A percentile compares a stretch with the other conserved stretches of the same genome.
Conservation (phyloP, 78 protist species). For the Dictyostelium firmibasis region DNA sequence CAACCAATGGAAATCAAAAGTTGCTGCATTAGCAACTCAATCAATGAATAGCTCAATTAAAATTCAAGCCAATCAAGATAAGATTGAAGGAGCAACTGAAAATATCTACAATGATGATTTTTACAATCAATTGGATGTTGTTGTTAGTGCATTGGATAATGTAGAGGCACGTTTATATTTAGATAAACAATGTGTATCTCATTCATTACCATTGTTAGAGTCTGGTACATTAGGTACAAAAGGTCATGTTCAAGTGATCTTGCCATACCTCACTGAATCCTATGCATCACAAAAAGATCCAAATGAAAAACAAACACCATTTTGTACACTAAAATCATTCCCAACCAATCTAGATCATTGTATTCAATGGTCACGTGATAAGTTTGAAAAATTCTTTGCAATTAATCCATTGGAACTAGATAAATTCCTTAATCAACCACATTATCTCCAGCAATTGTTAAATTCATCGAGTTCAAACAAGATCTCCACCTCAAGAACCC, state of each 20-base stretch:
- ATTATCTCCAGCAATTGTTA: constrained; percentile 17
- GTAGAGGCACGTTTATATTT: constrained; percentile 96
- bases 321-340: constrained; percentile 98
- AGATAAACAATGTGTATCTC: constrained; percentile 92
- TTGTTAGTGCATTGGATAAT: constrained; percentile 97
- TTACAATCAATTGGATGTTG: constrained; percentile 83
- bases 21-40: constrained; percentile 92
- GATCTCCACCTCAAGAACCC: constrained; percentile 2
- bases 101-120: constrained; percentile 77
- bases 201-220: constrained; percentile 95
- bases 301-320: constrained; percentile 90
- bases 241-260: constrained; percentile 94
- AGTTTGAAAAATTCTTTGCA: constrained; percentile 90
- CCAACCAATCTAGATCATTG: constrained; percentile 96
- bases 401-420: constrained; percentile 87
- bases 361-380: constrained; percentile 96
- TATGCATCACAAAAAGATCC: constrained; percentile 77
- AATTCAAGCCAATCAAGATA: constrained; percentile 24
- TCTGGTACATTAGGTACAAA: constrained; percentile 98
- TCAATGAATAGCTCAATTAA: constrained; percentile 92
- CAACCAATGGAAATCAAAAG: constrained; percentile 87
- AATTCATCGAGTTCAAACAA: constrained; percentile 24
- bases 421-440: constrained; percentile 55
- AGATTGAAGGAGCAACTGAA: constrained; percentile 96
- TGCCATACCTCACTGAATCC: constrained; percentile 74